A percentile compares a stretch with the other conserved stretches of the same genome.
Conservation (phyloP, 2,329 filamentous ascomycete species). For the Pseudogymnoascus sp. region DNA sequence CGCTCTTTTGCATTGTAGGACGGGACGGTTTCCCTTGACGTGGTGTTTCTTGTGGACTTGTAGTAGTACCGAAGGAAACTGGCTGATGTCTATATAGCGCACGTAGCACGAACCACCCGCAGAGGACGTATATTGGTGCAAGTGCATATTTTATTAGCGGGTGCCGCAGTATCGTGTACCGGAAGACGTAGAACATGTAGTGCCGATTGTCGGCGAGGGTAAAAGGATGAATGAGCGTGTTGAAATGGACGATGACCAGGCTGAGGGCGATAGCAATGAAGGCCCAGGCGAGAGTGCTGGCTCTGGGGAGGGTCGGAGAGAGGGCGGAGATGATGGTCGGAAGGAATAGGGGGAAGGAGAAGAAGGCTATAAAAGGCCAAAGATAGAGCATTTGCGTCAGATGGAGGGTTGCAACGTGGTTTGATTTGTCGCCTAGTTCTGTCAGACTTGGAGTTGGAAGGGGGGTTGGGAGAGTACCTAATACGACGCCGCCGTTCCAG, state of each 20-base stretch:
- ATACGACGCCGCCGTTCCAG: slow-evolving; percentile 87
- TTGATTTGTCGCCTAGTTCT: slow-evolving; percentile 77
- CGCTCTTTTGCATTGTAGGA: slow-evolving; percentile 13
- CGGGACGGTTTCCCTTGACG: neutral
- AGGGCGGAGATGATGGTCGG: slow-evolving; percentile 42
- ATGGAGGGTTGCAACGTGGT: slow-evolving; percentile 85
- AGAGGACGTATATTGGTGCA: slow-evolving; percentile 62
- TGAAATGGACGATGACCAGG: slow-evolving; percentile 58
- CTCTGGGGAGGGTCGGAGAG: slow-evolving; percentile 29
- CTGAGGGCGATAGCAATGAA: slow-evolving; percentile 23
- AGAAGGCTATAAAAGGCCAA: slow-evolving; percentile 84
- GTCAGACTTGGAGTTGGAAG: neutral
- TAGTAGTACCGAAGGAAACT: slow-evolving; percentile 19
- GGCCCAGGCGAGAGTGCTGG: slow-evolving; percentile 1
- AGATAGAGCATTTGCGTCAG: slow-evolving; percentile 91
- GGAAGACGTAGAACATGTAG: slow-evolving; percentile 95
- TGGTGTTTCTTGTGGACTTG: slow-evolving; percentile 16
- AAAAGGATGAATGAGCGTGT: slow-evolving; percentile 93
- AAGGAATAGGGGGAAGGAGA: slow-evolving; percentile 72
- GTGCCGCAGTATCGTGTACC: slow-evolving; percentile 66
- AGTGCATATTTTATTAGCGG: slow-evolving; percentile 59
- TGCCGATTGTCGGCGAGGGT: slow-evolving; percentile 94
- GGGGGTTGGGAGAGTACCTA: slow-evolving; percentile 51
- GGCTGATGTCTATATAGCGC: slow-evolving; percentile 37
- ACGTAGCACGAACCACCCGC: slow-evolving; percentile 62